Conservation (phyloP, 805 yeast genomes). For the Dipodascopsis uninucleata region DNA sequence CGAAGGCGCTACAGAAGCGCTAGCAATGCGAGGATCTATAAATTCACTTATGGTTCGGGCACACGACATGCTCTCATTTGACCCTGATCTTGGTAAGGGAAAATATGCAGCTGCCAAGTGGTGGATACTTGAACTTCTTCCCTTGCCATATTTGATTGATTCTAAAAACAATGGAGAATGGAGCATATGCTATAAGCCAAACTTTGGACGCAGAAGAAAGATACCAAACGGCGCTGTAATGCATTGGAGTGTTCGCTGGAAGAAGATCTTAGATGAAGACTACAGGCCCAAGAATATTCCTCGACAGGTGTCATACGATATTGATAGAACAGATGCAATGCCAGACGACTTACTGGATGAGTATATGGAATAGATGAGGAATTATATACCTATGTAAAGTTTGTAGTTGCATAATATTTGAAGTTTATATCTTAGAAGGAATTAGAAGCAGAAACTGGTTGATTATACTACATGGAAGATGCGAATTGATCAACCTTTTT, state of each 20-base stretch:
- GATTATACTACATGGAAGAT: too few relatives aligned
- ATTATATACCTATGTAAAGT: too few relatives aligned
- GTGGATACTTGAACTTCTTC: constrained; percentile 64
- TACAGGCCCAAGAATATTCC: constrained; percentile 22
- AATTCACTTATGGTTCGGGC: constrained; percentile 14
- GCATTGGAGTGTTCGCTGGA: constrained; percentile 65
- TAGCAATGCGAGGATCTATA: constrained; percentile 40
- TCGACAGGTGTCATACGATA: constrained; percentile 1
- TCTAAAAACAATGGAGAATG: constrained; percentile 48
- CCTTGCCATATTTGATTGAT: constrained; percentile 46
- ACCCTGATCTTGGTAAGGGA: constrained; percentile 3
- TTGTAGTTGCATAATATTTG: too few relatives aligned
- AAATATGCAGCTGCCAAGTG: constrained; percentile 36
- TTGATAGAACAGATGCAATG: not conserved
- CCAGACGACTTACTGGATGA: constrained; percentile 1
- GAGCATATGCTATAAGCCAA: constrained; percentile 51
- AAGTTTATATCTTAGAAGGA: too few relatives aligned
- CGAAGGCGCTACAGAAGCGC: constrained; percentile 41
- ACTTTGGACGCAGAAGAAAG: constrained; percentile 51
- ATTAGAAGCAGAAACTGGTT: too few relatives aligned
- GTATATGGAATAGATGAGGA: too few relatives aligned
- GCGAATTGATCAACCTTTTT: too few relatives aligned
- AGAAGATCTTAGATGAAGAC: constrained; percentile 10
- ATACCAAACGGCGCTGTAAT: constrained; percentile 47
- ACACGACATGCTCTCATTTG: constrained; percentile 23